These are phyloP conservation scores for Paecilomyces sp. DNA, from an alignment of 2,329 filamentous ascomycete species.

Conservation along the genomic window DNA sequence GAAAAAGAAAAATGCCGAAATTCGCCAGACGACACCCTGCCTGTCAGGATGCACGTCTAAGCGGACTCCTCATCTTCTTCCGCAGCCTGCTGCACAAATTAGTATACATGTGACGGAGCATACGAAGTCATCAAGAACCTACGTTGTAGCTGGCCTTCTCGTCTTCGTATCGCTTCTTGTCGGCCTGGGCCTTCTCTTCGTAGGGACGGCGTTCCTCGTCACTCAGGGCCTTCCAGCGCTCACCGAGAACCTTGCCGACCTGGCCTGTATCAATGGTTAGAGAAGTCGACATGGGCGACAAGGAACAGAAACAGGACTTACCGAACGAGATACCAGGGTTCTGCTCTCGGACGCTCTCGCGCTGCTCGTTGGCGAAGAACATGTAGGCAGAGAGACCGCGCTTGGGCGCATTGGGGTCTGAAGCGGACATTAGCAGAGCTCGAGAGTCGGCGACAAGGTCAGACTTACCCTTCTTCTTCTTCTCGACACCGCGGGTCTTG, in stretches of 20 bases:
- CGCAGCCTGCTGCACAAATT: conserved; percentile 42
- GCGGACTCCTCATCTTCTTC: conserved; percentile 49
- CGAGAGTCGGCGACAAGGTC: conserved; percentile 5
- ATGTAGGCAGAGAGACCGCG: conserved; percentile 99
- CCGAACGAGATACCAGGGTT: conserved; percentile 97
- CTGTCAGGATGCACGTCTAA: conserved; percentile 13
- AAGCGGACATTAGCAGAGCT: conserved; percentile 8
- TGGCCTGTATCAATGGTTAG: conserved; percentile 53
- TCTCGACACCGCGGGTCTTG: conserved; percentile 52
- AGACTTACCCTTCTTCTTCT: conserved; percentile 64
- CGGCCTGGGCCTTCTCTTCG: conserved; percentile 89
- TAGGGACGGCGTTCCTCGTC: conserved; percentile 91
- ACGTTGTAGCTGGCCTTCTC: conserved; percentile 94
- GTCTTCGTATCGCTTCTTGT: conserved; percentile 99
- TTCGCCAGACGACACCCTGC: conserved; percentile 16
- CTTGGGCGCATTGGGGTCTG: conserved; percentile 97
- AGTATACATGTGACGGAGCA: conserved; percentile 2
- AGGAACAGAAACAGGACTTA: conserved; percentile 34
- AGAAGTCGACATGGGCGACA: not conserved
- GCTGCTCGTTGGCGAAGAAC: conserved; percentile 99
- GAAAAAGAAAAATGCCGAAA: conserved; percentile 27
- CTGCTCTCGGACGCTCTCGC: conserved; percentile 95
- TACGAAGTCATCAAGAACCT: conserved; percentile 33
- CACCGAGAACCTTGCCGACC: conserved; percentile 95
- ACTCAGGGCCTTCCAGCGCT: conserved; percentile 95